Evolutionary conservation across 2,329 filamentous ascomycete species (phyloP), one percentile per base, ranked within the genome.

Genomic region (Akanthomyces lecanii): DNA sequence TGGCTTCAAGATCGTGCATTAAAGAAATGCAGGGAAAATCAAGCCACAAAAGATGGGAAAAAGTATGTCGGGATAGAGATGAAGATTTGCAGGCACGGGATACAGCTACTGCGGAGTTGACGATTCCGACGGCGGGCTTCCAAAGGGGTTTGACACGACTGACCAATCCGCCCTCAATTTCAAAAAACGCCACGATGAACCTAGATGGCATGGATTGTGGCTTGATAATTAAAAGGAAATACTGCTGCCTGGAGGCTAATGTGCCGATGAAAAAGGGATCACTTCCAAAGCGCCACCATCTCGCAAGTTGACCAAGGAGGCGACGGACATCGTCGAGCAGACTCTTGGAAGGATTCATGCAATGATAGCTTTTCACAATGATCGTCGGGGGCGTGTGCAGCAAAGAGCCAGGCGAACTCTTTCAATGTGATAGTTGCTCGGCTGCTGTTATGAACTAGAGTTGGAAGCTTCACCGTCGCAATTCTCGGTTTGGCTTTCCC

Each of bases 101-200:
- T 60, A 60, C 57, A 52, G 36, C n/a, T 60, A 52, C 16, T 60
- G 57, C 57, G 57, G 18, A 50, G 57, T 47, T 45, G 23, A 42
- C n/a, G 30, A 51, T 23, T 60, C 47, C 47, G 47, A 52, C 57
- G 57, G 21, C 21, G 21, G 21, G 21, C 21, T 21, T 21, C 21
- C 21, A 21, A 21, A 21, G 23, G 21, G n/a, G 12, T 25, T 30
- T 3, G 25, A 16, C 4, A 18, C n/a, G 42, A 36, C 54, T 18
- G 11, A 33, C 40, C 42, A 57, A 50, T 30, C 10, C 55, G 38
- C 30, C 33, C 33, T 36, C 33, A 36, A 59, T 44, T 25, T 47
- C 44, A 18, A n/a, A 7, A 28, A n/a, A 28, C 42, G 55, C 55
- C 45, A 48, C 30, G 55, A 40, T 58, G 21, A 25, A 50, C n/a